These are phyloP conservation scores for Syzygium malaccense DNA, from an alignment of 441 rosid genomes.

Conservation along the genomic window DNA sequence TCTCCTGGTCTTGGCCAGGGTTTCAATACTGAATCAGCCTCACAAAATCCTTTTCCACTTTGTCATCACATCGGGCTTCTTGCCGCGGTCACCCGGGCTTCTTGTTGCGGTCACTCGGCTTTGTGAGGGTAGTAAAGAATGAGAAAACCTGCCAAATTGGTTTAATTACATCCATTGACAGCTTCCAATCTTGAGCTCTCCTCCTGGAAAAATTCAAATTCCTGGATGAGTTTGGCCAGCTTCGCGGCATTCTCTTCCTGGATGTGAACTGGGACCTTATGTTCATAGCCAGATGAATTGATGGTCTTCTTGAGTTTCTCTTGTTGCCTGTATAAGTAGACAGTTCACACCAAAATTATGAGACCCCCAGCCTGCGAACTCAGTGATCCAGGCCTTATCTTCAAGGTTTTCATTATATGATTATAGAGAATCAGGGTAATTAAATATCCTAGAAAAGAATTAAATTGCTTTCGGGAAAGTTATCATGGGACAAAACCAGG, in stretches of 20 bases:
- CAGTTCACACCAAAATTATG: neutral
- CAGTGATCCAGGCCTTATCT: neutral
- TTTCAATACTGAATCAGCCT: neutral
- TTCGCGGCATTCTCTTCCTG: slow-evolving; percentile 52
- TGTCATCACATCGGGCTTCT: neutral
- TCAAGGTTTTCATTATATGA: neutral
- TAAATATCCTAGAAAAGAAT: neutral
- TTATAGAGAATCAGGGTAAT: neutral
- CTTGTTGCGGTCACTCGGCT: neutral
- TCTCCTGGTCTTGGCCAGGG: neutral
- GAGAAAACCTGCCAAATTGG: neutral
- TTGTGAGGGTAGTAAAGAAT: neutral
- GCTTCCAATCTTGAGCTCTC: slow-evolving; percentile 43
- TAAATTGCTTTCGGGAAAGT: neutral
- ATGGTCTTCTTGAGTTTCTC: slow-evolving; percentile 73
- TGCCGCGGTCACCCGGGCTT: no score
- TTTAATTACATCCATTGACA: neutral
- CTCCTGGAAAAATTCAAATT: slow-evolving; percentile 48
- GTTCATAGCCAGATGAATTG: slow-evolving; percentile 52
- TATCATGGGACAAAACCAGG: neutral
- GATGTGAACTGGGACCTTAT: slow-evolving; percentile 60
- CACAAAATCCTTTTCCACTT: neutral
- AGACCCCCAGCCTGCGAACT: neutral
- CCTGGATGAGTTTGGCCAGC: slow-evolving; percentile 54
- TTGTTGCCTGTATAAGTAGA: slow-evolving; percentile 44